phyloP scores from a whole-genome alignment of 2,329 filamentous ascomycete species.

The Phyllosticta ampelicida region DNA sequence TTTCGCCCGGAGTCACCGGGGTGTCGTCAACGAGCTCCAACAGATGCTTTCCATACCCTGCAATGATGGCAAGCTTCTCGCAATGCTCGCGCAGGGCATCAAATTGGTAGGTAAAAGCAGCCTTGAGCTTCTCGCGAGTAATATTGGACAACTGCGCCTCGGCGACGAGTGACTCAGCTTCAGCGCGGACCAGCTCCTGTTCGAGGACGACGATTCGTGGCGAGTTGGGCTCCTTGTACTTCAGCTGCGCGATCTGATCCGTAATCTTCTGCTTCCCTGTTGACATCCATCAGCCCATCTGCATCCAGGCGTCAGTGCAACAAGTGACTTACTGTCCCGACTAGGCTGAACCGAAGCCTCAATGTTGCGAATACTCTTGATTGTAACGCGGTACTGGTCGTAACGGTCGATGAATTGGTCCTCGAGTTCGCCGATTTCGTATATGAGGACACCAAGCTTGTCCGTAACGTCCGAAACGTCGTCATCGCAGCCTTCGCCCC shows the following conservation, averaged over 20 bases:
- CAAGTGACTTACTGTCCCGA: conserved; percentile 65
- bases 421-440: conserved; percentile 96
- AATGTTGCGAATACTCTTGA: conserved; percentile 99
- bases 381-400: conserved; percentile 97
- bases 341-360: conserved; percentile 97
- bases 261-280: conserved; percentile 97
- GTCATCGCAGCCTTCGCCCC: conserved; percentile 92
- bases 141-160: conserved; percentile 99
- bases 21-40: conserved; percentile 93
- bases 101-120: conserved; percentile 95
- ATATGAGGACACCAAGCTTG: conserved; percentile 94
- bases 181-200: conserved; percentile 94
- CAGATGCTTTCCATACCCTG: conserved; percentile 96
- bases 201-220: conserved; percentile 96
- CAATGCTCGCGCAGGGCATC: conserved; percentile 94
- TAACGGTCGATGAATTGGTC: conserved; percentile 98
- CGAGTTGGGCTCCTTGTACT: conserved; percentile 99
- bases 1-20: conserved; percentile 94
- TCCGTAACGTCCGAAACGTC: conserved; percentile 98
- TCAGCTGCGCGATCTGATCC: conserved; percentile 95
- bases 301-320: not conserved
- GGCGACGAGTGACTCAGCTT: conserved; percentile 96
- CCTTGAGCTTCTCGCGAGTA: conserved; percentile 98
- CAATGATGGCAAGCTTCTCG: conserved; percentile 97
- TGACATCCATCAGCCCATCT: not conserved